A percentile compares a stretch with the other conserved stretches of the same genome.
These are phyloP conservation scores for Metschnikowia hibisci DNA, from an alignment of 805 yeast species.

Conservation along the genomic window DNA sequence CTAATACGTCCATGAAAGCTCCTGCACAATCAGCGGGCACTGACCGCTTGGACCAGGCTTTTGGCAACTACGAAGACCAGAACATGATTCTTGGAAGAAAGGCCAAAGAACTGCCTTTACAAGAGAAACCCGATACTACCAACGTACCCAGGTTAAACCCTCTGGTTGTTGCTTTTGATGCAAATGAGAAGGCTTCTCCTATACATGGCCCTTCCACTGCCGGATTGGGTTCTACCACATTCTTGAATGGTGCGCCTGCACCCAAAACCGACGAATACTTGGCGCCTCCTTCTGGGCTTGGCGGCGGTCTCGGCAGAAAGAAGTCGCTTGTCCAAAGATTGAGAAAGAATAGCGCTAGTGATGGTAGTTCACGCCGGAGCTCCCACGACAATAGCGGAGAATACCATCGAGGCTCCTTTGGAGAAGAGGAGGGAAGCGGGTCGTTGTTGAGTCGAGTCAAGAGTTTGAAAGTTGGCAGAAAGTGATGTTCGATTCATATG, in stretches of 20 bases:
- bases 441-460: conserved; percentile 80
- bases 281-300: conserved; percentile 13
- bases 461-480: conserved; percentile 76
- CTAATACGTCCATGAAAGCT: conserved; percentile 80
- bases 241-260: conserved; percentile 96
- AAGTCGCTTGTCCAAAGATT: conserved; percentile 76
- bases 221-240: conserved; percentile 90
- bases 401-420: conserved; percentile 13
- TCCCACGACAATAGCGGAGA: conserved; percentile 25
- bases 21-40: conserved; percentile 44
- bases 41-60: conserved; percentile 66
- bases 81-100: conserved; percentile 35
- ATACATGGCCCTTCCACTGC: conserved; percentile 83
- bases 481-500: conserved; percentile 17
- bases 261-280: conserved; percentile 39
- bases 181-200: conserved; percentile 61
- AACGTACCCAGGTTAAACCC: conserved; percentile 47
- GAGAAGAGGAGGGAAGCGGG: conserved; percentile 16
- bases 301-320: conserved; percentile 64
- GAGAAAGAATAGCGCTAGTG: conserved; percentile 37
- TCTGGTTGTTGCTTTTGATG: conserved; percentile 63
- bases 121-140: conserved; percentile 20
- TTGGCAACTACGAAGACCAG: conserved; percentile 62
- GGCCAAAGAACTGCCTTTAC: conserved; percentile 8
- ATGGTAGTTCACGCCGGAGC: conserved; percentile 28